Evolutionary conservation across 1,284 basidiomycete species (phyloP).

Genomic region (Prillingera fragicola): DNA sequence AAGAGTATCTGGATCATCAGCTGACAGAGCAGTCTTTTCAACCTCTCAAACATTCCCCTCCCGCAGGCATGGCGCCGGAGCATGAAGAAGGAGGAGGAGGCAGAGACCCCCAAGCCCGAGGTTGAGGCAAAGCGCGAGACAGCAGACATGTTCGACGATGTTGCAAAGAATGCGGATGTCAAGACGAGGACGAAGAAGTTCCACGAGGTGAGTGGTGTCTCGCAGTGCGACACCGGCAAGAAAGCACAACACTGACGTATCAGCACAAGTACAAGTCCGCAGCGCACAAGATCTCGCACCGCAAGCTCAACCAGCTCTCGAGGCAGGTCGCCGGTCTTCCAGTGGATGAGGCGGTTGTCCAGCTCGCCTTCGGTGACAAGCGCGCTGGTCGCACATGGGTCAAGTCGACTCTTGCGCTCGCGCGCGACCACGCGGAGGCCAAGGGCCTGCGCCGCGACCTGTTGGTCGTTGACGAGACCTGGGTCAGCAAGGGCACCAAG

Average conservation of each 20-base stretch:
- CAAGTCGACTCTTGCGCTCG: conserved; percentile 79
- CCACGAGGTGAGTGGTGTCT: conserved; percentile 1
- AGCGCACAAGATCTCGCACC: conserved; percentile 85
- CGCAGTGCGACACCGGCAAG: too few relatives aligned
- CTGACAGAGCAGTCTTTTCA: conserved; percentile 4
- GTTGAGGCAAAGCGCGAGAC: neutral
- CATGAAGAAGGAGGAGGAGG: conserved; percentile 8
- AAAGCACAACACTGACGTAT: too few relatives aligned
- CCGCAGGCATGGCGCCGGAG: conserved; percentile 12
- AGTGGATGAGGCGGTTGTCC: conserved; percentile 88
- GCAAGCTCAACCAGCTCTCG: conserved; percentile 84
- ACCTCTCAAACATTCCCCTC: conserved; percentile 7
- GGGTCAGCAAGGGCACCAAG: conserved; percentile 78
- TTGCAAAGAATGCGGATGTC: conserved; percentile 2
- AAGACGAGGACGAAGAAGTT: conserved; percentile 25
- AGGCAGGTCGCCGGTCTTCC: conserved; percentile 82
- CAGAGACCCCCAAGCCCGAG: neutral
- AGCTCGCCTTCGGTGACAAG: conserved; percentile 94
- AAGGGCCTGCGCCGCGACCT: conserved; percentile 70
- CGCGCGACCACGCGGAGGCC: conserved; percentile 78
- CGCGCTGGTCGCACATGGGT: conserved; percentile 70
- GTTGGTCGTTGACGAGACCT: conserved; percentile 82
- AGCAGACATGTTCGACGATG: conserved; percentile 9
- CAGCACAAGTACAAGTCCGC: conserved; percentile 56
- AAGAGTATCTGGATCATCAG: too few relatives aligned